Evolutionary conservation across 352 stramenopile species (phyloP), one percentile per base, ranked within the genome.

Genomic region (Globisporangium irregulare): DNA sequence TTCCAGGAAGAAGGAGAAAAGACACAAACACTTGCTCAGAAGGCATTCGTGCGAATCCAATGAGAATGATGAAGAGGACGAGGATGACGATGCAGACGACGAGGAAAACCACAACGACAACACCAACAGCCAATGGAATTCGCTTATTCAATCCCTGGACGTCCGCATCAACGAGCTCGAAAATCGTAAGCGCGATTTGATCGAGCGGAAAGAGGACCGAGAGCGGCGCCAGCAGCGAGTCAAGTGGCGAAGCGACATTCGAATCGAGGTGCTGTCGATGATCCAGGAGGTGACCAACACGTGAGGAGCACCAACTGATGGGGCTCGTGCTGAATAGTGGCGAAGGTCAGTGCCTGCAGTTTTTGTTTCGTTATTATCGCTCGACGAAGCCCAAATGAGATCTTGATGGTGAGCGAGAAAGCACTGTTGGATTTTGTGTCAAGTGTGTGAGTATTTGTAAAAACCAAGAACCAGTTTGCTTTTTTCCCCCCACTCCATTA

Each of bases 171-270:
- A 53, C 15, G 66, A 82, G 22, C 74, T 93, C 14, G 72, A 89
- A 65, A 62, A 72, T 15, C 75, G 79, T 43, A 79, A 80, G 14
- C 73, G 73, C 25, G 58, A 76, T 14, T 72, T 86, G 14, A 79
- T 88, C 51, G 75, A 90, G 66, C 72, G 73, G 24, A 81, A 88
- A 59, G 80, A 85, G 66, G 79, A 87, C 53, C 83, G 79, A 8
- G 72, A 87, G 34, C 77, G 71, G 7, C 55, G 57, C 9, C 53
- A 74, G 43, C 67, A 59, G n/a, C 68, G 72, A 25, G 46, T 50
- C 18, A 71, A 68, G 43, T 80, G 71, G 70, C 68, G 74, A 43
- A 65, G 32, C 4, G 50, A 73, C 20, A 50, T 76, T 46, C 71
- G 66, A 7, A 51, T 74, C 32, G 67, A 75, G 18, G 62, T 69